phyloP scores from a whole-genome alignment of 805 yeast genomes.

The Yamadazyma tumulicola region DNA sequence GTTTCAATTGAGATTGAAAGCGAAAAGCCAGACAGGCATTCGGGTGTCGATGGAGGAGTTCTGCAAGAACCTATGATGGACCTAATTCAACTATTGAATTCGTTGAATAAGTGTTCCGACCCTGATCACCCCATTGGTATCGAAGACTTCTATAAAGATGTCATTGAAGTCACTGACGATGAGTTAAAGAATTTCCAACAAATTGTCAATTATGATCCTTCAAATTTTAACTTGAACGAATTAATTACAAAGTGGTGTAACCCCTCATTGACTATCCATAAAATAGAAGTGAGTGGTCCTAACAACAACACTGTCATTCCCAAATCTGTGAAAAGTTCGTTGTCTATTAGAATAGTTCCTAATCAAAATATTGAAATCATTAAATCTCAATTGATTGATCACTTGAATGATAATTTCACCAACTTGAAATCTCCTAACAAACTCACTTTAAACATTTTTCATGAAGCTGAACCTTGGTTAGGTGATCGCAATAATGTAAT shows the following conservation, averaged over 20 bases:
- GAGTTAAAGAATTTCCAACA: conserved; percentile 64
- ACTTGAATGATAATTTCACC: conserved; percentile 45
- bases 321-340: conserved; percentile 65
- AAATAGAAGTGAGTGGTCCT: conserved; percentile 84
- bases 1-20: conserved; percentile 68
- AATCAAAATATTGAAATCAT: conserved; percentile 68
- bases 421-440: conserved; percentile 58
- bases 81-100: conserved; percentile 65
- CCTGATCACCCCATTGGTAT: conserved; percentile 1
- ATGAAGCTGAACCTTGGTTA: conserved; percentile 95
- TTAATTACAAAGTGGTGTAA: conserved; percentile 81
- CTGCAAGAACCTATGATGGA: conserved; percentile 87
- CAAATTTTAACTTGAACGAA: conserved; percentile 39
- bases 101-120: conserved; percentile 50
- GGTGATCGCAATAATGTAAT: conserved; percentile 80
- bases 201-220: conserved; percentile 37
- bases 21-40: conserved; percentile 84
- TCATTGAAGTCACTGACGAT: conserved; percentile 50
- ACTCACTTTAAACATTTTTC: conserved; percentile 57
- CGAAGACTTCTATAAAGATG: conserved; percentile 38
- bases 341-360: conserved; percentile 87
- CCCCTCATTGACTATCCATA: conserved; percentile 87
- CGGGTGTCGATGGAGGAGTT: conserved; percentile 96
- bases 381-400: conserved; percentile 46
- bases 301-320: conserved; percentile 89